Base-by-base conservation (phyloP, 768 basidiomycete genomes). In the Mycena galopus region DNA sequence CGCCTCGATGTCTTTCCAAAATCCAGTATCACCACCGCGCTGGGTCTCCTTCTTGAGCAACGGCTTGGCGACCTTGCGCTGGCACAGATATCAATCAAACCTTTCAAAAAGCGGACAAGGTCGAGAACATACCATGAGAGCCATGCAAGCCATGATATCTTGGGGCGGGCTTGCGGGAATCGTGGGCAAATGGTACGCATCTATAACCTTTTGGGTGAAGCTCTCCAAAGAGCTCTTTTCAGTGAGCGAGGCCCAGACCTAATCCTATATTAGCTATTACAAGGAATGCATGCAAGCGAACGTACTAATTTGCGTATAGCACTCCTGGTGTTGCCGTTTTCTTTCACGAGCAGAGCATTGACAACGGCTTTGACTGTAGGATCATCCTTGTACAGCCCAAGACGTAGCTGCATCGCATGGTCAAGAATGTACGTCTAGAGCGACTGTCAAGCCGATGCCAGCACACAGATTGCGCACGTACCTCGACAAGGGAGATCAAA, bases 351-450 rank as follows among this genome's bases (percentile, higher is more conserved):
- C 29, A 56, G 29, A 1, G 30, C 55, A 16, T 56, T 11, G 19
- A 32, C 29, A 3, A 56, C 55, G 5, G 55, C 16, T 56, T 56
- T 56, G 30, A 56, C 55, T 4, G 30, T 64, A 9, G 63, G 63
- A 19, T 64, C 63, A n/a, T 64, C 6, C 21, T 53, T 64, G 23
- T 64, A 64, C 4, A 64, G 63, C 17, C 47, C 63, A 3, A 64
- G 51, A 37, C 30, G 63, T 11, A 64, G 35, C 8, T 14, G 35
- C 23, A 17, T 53, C 5, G 63, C 63, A 29, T 64, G 63, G 19
- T 64, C 63, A 3, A 53, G 9, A 21, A 55, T 64, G 35, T 64
- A 64, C 8, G 63, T 27, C 63, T 64, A 37, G 7, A 14, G n/a
- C 8, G 7, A 47, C 16, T 47, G 44, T 47, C 5, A 47, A n/a